phyloP scores from a whole-genome alignment of 1,284 basidiomycete species.

The Hymenochaete sp. region DNA sequence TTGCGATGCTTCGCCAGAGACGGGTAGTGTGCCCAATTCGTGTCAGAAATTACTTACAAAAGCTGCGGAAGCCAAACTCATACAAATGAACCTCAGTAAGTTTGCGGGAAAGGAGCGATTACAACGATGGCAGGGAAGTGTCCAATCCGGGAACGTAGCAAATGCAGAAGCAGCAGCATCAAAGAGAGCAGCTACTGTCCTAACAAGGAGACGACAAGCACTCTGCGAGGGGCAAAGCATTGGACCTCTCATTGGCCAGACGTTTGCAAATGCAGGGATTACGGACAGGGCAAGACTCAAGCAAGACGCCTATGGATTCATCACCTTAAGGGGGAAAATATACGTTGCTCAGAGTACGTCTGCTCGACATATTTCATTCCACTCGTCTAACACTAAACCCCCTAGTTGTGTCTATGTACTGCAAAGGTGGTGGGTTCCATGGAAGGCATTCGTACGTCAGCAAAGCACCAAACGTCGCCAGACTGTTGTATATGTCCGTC shows the following conservation, averaged over 20 bases:
- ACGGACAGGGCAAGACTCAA: too few species aligned
- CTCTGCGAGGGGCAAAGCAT: not conserved
- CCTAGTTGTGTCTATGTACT: not conserved
- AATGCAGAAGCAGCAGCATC: constrained; percentile 13
- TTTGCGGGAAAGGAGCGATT: constrained; percentile 2
- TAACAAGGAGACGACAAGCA: not conserved
- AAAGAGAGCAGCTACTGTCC: not conserved
- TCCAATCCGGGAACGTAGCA: constrained; percentile 10
- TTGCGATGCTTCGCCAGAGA: not conserved
- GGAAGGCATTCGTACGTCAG: not conserved
- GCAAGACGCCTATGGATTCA: constrained; percentile 1
- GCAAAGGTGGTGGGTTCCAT: not conserved
- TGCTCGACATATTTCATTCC: not conserved
- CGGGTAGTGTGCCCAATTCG: not conserved
- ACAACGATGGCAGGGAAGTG: not conserved
- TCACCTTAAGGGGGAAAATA: not conserved
- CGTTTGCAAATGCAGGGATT: too few species aligned
- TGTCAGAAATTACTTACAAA: not conserved
- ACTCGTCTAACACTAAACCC: not conserved
- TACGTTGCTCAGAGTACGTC: not conserved
- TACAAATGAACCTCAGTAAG: too few species aligned
- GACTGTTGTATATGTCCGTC: not conserved
- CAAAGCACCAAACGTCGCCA: not conserved
- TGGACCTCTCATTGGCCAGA: too few species aligned
- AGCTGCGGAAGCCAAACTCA: too few species aligned